phyloP scores from a whole-genome alignment of 2,329 filamentous ascomycete genomes.

The Hysterium pulicare region DNA sequence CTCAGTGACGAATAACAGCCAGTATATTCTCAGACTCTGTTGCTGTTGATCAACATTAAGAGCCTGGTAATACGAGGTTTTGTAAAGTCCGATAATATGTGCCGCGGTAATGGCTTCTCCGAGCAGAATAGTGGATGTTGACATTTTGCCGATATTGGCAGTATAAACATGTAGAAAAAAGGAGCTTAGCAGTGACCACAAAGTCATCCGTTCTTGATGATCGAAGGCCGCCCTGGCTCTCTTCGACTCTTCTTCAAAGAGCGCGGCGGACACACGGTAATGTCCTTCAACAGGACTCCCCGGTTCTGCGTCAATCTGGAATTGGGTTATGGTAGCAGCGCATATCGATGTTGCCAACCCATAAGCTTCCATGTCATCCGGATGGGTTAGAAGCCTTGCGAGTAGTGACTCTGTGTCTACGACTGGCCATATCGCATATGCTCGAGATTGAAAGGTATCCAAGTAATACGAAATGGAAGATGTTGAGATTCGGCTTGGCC shows the following conservation, averaged over 20 bases:
- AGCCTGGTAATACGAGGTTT: conserved; percentile 20
- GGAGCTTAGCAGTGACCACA: conserved; percentile 26
- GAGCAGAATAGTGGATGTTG: conserved; percentile 27
- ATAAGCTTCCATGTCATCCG: conserved; percentile 31
- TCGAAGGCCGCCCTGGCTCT: conserved; percentile 25
- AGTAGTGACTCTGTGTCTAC: conserved; percentile 31
- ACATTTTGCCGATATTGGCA: conserved; percentile 34
- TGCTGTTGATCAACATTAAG: conserved; percentile 26
- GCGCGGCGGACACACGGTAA: conserved; percentile 26
- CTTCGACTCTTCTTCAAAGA: conserved; percentile 29
- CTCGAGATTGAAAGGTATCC: conserved; percentile 28
- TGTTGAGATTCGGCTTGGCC: conserved; percentile 28
- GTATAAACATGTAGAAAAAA: conserved; percentile 36
- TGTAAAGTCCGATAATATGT: conserved; percentile 31
- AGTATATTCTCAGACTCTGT: conserved; percentile 30
- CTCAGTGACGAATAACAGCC: conserved; percentile 36
- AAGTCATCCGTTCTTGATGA: conserved; percentile 28
- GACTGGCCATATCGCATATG: conserved; percentile 34
- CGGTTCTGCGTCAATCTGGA: conserved; percentile 29
- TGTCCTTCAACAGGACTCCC: conserved; percentile 30
- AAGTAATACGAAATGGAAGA: conserved; percentile 32
- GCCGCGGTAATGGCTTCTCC: conserved; percentile 33
- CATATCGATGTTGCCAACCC: conserved; percentile 29
- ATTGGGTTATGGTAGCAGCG: conserved; percentile 34
- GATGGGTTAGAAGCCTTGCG: conserved; percentile 29